Evolutionary conservation across 345 rosid species (phyloP), one percentile per base, ranked within the genome.

Genomic region (Ailanthus altissimus): DNA sequence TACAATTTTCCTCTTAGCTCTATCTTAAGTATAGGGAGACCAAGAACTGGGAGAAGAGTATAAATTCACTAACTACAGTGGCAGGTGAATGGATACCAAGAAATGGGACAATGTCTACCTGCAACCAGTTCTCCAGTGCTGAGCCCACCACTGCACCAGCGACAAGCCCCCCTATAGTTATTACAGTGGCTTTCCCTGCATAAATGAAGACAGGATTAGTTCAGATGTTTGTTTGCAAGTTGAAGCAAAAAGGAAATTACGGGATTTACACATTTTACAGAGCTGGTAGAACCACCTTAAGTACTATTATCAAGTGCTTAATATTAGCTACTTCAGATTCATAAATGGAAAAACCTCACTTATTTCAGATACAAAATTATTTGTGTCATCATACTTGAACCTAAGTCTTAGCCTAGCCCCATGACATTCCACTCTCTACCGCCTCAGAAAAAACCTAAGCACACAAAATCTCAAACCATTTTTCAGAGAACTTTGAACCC

Each of bases 141-240:
- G 99, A 91, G 70, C 99, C 99, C 79, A 91, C 91, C 76, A 90
- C 95, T 2, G 97, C 99, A 66, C 99, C 99, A n/a, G 90, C 95
- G 76, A 90, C 92, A 65, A 96, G 91, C 67, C 99, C 99, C 50
- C 98, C 97, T 36, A 90, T 74, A 5, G 97, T 90, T 61, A 93
- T 89, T 46, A 87, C 82, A n/a, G 90, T 87, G 43, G 99, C 97
- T 84, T 96, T 96, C 57, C 99, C 97, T 96, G 91, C 79, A 83
- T 50, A 67, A 18, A 58, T 7, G 1, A 57, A 56, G 54, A 42
- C 61, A 26, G 12, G 53, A 62, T 66, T 5, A 60, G 26, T 43
- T 36, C 5, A 25, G 40, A 59, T 50, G 18, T 60, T 38, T 57
- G 15, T 12, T 6, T 21, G 18, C 60, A 23, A 72, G 53, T 53